Evolutionary conservation across 441 rosid species (phyloP).

Genomic region (Erodium chrysanthum): DNA sequence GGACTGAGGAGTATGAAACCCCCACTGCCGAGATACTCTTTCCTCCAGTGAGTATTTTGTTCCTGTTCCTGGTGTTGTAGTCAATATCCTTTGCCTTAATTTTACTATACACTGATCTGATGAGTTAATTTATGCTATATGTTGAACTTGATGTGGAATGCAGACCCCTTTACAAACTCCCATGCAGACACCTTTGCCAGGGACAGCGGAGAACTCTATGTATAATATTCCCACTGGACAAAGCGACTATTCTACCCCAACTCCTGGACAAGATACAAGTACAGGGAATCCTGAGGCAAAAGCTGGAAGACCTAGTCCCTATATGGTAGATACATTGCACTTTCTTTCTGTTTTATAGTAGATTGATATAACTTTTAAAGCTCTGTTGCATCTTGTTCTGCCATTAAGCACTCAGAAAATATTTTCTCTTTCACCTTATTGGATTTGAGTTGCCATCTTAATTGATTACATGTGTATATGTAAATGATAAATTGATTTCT

Average conservation of each 20-base stretch:
- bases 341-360: background rate
- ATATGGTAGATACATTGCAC: conserved; percentile 44
- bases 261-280: conserved; percentile 39
- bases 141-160: conserved; percentile 1
- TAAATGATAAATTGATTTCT: conserved; percentile 9
- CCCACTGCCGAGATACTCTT: conserved; percentile 92
- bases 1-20: conserved; percentile 85
- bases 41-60: conserved; percentile 52
- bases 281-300: conserved; percentile 47
- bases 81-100: background rate
- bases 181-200: conserved; percentile 63
- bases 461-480: background rate
- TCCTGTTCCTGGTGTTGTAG: conserved; percentile 33
- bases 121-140: background rate
- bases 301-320: conserved; percentile 68
- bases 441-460: background rate
- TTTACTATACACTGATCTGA: background rate
- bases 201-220: conserved; percentile 44
- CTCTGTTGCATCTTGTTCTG: conserved; percentile 4
- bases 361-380: background rate
- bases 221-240: conserved; percentile 86
- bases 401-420: background rate
- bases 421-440: background rate
- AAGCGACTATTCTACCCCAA: conserved; percentile 72
- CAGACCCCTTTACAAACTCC: conserved; percentile 96